These are phyloP conservation scores for Aspergillus sp. DNA, from an alignment of 2,329 filamentous ascomycete genomes.

Conservation along the genomic window DNA sequence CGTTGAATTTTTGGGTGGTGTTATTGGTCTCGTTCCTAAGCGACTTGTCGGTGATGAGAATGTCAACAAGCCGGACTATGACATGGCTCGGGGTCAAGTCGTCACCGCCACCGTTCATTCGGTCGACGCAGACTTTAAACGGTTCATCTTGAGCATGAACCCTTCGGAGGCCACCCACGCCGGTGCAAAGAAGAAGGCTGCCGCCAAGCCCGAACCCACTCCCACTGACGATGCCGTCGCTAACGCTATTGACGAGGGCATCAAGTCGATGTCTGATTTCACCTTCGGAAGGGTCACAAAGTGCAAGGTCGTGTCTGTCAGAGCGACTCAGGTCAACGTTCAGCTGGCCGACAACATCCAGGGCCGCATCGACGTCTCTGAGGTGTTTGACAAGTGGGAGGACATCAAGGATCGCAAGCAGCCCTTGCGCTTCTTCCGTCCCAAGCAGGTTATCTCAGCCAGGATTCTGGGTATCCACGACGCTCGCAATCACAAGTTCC, in stretches of 20 bases:
- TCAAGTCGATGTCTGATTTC: constrained; percentile 70
- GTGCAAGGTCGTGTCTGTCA: constrained; percentile 78
- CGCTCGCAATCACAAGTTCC: constrained; percentile 83
- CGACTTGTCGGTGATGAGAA: constrained; percentile 72
- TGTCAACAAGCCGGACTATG: constrained; percentile 70
- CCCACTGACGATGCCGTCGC: constrained; percentile 42
- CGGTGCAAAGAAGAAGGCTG: constrained; percentile 41
- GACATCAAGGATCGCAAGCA: constrained; percentile 80
- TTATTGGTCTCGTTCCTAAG: constrained; percentile 79
- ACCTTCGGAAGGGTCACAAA: constrained; percentile 71
- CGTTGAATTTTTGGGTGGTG: constrained; percentile 77
- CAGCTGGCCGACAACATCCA: constrained; percentile 82
- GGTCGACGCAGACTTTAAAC: constrained; percentile 67
- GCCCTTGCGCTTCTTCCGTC: constrained; percentile 73
- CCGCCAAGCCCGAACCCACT: constrained; percentile 32
- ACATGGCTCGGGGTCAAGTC: constrained; percentile 74
- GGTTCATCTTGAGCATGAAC: constrained; percentile 68
- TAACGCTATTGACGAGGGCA: constrained; percentile 66
- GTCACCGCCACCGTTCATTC: constrained; percentile 71
- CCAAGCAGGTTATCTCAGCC: constrained; percentile 70
- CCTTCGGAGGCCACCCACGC: constrained; percentile 53
- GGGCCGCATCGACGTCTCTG: constrained; percentile 89
- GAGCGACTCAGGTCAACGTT: constrained; percentile 90
- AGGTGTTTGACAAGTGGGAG: constrained; percentile 85
- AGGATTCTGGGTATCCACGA: constrained; percentile 86